These are phyloP conservation scores for Aspergillus neoniger DNA, from an alignment of 2,329 filamentous ascomycete species.

Conservation along the genomic window DNA sequence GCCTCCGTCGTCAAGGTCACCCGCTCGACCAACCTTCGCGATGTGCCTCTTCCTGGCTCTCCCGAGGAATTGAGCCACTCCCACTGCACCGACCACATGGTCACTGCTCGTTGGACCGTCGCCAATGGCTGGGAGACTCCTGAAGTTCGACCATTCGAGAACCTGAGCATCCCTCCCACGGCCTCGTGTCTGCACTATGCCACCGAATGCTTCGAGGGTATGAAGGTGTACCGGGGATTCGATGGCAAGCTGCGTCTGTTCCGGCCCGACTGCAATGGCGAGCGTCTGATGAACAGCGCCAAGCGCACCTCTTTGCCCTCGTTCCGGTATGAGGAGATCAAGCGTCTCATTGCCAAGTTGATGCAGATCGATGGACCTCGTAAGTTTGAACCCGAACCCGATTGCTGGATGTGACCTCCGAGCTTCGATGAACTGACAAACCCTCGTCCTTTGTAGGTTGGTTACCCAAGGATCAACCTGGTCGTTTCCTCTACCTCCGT, in stretches of 20 bases:
- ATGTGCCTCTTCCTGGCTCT: constrained; percentile 42
- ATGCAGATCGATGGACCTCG: constrained; percentile 62
- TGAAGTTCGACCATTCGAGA: constrained; percentile 74
- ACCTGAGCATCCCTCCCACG: constrained; percentile 75
- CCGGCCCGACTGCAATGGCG: constrained; percentile 72
- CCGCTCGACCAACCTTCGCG: constrained; percentile 35
- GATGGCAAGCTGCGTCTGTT: constrained; percentile 76
- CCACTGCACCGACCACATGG: constrained; percentile 81
- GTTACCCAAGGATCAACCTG: constrained; percentile 65
- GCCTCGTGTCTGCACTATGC: constrained; percentile 84
- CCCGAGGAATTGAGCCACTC: constrained; percentile 43
- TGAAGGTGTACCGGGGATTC: constrained; percentile 69
- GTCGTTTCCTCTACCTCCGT: constrained; percentile 78
- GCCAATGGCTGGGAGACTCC: constrained; percentile 71
- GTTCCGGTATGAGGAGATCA: constrained; percentile 70
- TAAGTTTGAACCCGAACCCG: constrained; percentile 45
- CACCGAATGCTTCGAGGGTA: constrained; percentile 86
- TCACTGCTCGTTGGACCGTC: constrained; percentile 69
- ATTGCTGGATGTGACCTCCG: background rate
- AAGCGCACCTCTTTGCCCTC: constrained; percentile 71
- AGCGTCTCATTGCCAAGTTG: constrained; percentile 73
- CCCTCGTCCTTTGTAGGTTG: constrained; percentile 55
- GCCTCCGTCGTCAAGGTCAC: constrained; percentile 44
- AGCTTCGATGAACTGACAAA: background rate
- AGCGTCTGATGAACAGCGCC: constrained; percentile 59